Base-by-base conservation (phyloP, 2,329 filamentous ascomycete species). In the Tolypocladium ophioglossoides region DNA sequence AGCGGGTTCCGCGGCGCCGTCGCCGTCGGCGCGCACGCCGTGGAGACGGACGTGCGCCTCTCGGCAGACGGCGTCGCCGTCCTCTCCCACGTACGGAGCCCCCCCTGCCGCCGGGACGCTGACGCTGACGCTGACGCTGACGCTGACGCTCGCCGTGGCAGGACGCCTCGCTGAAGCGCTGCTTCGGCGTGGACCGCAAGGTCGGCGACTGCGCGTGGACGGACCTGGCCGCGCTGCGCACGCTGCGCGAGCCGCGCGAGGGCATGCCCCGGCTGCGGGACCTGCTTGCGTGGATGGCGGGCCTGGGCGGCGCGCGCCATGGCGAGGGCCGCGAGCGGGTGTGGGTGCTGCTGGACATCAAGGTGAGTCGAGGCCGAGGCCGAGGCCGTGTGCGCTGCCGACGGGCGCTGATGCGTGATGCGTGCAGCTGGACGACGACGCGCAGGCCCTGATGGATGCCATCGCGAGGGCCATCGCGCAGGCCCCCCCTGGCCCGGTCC, bases 11-110 rank as follows among this genome's bases (percentile, higher is more conserved):
- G 74, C 55, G 85, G 79, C 32, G 91, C 91, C 1, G 78, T 92
- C 2, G 74, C 82, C 35, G 84, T 83, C 20, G 89, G 89, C 22
- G 83, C 88, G 0, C 82, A 95, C 63, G 92, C 87, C 0, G 74
- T 97, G 32, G 92, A 97, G 73, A 95, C 90, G 20, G 92, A 97
- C 64, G 70, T 96, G 10, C 91, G 95, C 67, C 71, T 96, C 37
- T 85, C 89, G 16, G 83, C 79, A 57, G 92, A 97, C 64, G 85
- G 86, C 8, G 84, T 95, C 0, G 87, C 95, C 0, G 89, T 97
- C 11, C 72, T 97, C 41, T 89, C 86, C 48, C 91, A 95, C 74
- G 87, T 89, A 71, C 64, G 12, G 40, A 34, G 35, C 51, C 41
- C 52, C 16, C 24, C 51, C 35, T 38, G 35, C 41, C 47, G 6